Conservation (phyloP, 2,329 filamentous ascomycete genomes). For the Purpureocillium takamizusanense region DNA sequence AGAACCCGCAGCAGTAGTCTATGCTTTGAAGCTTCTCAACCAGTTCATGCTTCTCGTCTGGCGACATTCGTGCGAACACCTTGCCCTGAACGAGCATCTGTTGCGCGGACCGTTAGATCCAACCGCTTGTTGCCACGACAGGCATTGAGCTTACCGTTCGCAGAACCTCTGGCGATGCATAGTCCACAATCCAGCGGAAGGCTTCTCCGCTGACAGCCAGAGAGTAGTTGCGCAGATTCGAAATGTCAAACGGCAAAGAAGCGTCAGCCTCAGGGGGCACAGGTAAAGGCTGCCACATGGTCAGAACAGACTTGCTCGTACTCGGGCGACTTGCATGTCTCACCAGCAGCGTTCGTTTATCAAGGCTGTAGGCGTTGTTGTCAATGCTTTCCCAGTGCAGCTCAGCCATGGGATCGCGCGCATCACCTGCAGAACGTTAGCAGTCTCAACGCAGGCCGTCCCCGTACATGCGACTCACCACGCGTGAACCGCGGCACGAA, state of each 20-base stretch:
- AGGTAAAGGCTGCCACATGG: slow-evolving; percentile 51
- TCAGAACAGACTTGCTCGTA: slow-evolving; percentile 1
- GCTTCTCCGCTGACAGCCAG: slow-evolving; percentile 87
- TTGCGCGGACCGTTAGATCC: slow-evolving; percentile 1
- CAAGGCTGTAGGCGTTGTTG: slow-evolving; percentile 66
- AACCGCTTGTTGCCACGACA: background rate
- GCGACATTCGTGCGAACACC: slow-evolving; percentile 97
- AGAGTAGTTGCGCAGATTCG: slow-evolving; percentile 75
- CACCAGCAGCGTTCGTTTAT: slow-evolving; percentile 67
- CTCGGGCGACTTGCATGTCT: slow-evolving; percentile 9
- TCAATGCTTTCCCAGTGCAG: slow-evolving; percentile 95
- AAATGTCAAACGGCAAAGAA: slow-evolving; percentile 77
- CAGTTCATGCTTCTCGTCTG: slow-evolving; percentile 95
- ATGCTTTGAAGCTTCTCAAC: slow-evolving; percentile 96
- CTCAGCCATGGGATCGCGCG: slow-evolving; percentile 61
- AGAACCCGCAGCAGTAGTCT: slow-evolving; percentile 92
- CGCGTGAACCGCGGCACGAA: slow-evolving; percentile 85
- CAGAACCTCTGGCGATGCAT: slow-evolving; percentile 69
- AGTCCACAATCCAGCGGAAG: slow-evolving; percentile 95
- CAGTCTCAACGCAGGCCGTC: background rate
- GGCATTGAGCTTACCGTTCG: slow-evolving; percentile 43
- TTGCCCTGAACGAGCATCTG: slow-evolving; percentile 86
- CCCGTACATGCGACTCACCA: slow-evolving; percentile 33
- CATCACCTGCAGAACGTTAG: slow-evolving; percentile 44
- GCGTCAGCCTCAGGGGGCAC: slow-evolving; percentile 64